Conservation (phyloP, 1,284 basidiomycete genomes). For the Golubevia pallescens region DNA sequence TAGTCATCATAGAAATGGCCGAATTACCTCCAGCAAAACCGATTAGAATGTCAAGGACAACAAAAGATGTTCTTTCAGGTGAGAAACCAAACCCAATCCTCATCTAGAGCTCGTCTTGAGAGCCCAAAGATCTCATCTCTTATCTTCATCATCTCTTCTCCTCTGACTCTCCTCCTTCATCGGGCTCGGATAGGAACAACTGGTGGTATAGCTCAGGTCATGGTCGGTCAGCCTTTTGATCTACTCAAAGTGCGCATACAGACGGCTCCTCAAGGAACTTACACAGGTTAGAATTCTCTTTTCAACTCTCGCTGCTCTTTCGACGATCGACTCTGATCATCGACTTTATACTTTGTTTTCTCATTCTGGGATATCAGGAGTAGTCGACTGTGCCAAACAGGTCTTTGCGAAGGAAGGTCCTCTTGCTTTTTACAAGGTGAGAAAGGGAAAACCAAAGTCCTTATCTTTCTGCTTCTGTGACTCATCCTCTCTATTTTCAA, state of each 20-base stretch:
- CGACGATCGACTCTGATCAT: too few relatives aligned
- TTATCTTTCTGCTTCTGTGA: slow-evolving; percentile 4
- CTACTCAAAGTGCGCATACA: slow-evolving; percentile 60
- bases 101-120: too few relatives aligned
- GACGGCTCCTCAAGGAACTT: slow-evolving; percentile 48
- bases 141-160: too few relatives aligned
- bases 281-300: too few relatives aligned
- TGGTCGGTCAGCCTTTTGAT: slow-evolving; percentile 30
- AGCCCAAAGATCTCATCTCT: too few relatives aligned
- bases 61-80: slow-evolving; percentile 14
- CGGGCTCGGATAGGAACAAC: neutral
- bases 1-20: too few relatives aligned
- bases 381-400: slow-evolving; percentile 48
- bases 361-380: too few relatives aligned
- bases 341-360: too few relatives aligned
- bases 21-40: too few relatives aligned
- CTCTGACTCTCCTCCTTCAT: too few relatives aligned
- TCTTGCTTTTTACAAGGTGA: slow-evolving; percentile 51
- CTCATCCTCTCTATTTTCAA: neutral
- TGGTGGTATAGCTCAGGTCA: neutral
- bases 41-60: slow-evolving; percentile 1
- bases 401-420: slow-evolving; percentile 52
- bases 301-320: too few relatives aligned
- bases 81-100: too few relatives aligned
- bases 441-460: neutral